Percentiles rank a stretch among this genome's conserved stretches.
Evolutionary conservation across 2,329 filamentous ascomycete species (phyloP).

Genomic region (Xylaria sp.): DNA sequence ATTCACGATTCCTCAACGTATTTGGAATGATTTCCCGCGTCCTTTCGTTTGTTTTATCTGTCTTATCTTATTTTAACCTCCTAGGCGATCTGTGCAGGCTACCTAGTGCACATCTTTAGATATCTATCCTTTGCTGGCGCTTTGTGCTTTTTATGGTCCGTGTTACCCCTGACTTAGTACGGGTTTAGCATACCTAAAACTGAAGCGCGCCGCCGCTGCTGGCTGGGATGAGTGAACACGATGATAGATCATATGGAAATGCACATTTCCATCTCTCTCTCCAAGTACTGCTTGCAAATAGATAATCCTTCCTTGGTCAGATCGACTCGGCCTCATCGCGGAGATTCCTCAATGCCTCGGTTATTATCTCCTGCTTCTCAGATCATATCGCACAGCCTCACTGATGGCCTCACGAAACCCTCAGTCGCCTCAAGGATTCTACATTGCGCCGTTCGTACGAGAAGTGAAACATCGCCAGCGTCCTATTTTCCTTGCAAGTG

Average conservation of each 20-base stretch:
- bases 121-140: slow-evolving; percentile 14
- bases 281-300: slow-evolving; percentile 16
- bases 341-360: slow-evolving; percentile 35
- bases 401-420: slow-evolving; percentile 31
- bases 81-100: slow-evolving; percentile 22
- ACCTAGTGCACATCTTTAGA: slow-evolving; percentile 7
- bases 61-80: slow-evolving; percentile 3
- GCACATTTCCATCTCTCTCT: slow-evolving; percentile 19
- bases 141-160: slow-evolving; percentile 27
- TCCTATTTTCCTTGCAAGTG: slow-evolving; percentile 22
- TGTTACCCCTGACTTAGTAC: slow-evolving; percentile 31
- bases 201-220: not conserved
- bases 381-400: slow-evolving; percentile 33
- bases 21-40: slow-evolving; percentile 35
- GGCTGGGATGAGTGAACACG: slow-evolving; percentile 13
- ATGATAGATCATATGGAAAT: slow-evolving; percentile 26
- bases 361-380: slow-evolving; percentile 14
- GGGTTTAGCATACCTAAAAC: slow-evolving; percentile 14
- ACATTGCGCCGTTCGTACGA: slow-evolving; percentile 29
- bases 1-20: slow-evolving; percentile 31
- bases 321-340: slow-evolving; percentile 31
- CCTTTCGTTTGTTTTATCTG: not conserved
- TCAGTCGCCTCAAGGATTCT: slow-evolving; percentile 29
- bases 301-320: slow-evolving; percentile 16
- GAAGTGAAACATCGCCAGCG: slow-evolving; percentile 34